Evolutionary conservation across 2,329 filamentous ascomycete species (phyloP).

Genomic region (Claviceps arundinis): DNA sequence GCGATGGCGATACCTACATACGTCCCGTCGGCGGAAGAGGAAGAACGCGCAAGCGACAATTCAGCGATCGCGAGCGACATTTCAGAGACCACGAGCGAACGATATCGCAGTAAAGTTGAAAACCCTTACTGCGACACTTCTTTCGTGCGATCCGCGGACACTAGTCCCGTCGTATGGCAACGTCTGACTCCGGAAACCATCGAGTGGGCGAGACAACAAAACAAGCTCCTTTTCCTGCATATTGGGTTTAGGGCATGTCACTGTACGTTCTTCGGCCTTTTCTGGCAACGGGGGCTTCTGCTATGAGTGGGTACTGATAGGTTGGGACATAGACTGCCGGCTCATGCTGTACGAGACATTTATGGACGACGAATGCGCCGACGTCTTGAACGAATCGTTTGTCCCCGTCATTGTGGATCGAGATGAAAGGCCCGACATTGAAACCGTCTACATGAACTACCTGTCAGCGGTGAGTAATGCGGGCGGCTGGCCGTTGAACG

Average conservation of each 20-base stretch:
- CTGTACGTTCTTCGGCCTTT: constrained; percentile 43
- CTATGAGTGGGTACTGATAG: constrained; percentile 9
- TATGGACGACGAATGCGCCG: constrained; percentile 65
- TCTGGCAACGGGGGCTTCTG: not conserved
- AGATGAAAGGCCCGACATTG: constrained; percentile 86
- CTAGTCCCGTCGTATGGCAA: constrained; percentile 87
- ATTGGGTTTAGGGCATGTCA: constrained; percentile 94
- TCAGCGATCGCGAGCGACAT: too few relatives aligned
- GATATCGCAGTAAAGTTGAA: too few relatives aligned
- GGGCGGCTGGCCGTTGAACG: constrained; percentile 89
- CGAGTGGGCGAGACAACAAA: constrained; percentile 62
- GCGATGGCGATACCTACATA: too few relatives aligned
- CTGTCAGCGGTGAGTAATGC: constrained; percentile 82
- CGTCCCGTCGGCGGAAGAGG: too few relatives aligned
- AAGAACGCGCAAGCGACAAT: too few relatives aligned
- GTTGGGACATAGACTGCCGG: constrained; percentile 50
- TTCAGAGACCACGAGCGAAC: too few relatives aligned
- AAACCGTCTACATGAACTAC: constrained; percentile 97
- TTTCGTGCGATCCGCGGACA: constrained; percentile 57
- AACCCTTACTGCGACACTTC: constrained; percentile 26
- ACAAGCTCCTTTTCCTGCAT: constrained; percentile 83
- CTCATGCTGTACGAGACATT: constrained; percentile 92
- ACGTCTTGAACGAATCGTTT: constrained; percentile 73
- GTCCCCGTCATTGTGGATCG: constrained; percentile 87
- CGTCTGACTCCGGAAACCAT: constrained; percentile 68